Percentiles rank a stretch among this genome's conserved stretches.
Conservation (phyloP, 257 asterid genomes). For the Gentiana dahurica region DNA sequence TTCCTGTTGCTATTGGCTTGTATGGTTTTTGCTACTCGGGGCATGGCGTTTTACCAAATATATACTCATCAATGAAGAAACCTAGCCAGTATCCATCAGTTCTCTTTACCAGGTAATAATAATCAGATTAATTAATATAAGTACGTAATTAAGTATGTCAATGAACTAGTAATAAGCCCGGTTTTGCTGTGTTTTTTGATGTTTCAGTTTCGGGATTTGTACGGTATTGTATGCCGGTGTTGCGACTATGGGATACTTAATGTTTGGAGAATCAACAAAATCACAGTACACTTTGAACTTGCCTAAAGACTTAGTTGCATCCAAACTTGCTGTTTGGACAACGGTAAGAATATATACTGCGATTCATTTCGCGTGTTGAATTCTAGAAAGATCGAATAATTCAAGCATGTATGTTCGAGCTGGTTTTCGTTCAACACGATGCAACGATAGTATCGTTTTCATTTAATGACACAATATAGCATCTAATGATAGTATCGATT, state of each 20-base stretch:
- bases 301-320: slow-evolving; percentile 59
- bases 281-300: slow-evolving; percentile 90
- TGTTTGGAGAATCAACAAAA: slow-evolving; percentile 69
- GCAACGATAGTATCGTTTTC: neutral
- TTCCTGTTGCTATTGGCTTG: slow-evolving; percentile 90
- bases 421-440: neutral
- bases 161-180: no score
- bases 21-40: slow-evolving; percentile 92
- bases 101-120: slow-evolving; percentile 45
- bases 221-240: slow-evolving; percentile 59
- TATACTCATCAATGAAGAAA: slow-evolving; percentile 71
- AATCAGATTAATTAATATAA: neutral
- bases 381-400: no score
- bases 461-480: no score
- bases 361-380: neutral
- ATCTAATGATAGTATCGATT: neutral
- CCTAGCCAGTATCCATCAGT: slow-evolving; percentile 69
- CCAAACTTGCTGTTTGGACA: slow-evolving; percentile 86
- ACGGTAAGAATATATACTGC: slow-evolving; percentile 34
- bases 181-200: neutral
- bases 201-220: slow-evolving; percentile 63
- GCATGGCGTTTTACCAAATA: slow-evolving; percentile 87
- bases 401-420: no score
- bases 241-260: slow-evolving; percentile 73
- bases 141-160: neutral